Conservation (phyloP, 108 stramenopile genomes). For the Chaetoceros muelleri region DNA sequence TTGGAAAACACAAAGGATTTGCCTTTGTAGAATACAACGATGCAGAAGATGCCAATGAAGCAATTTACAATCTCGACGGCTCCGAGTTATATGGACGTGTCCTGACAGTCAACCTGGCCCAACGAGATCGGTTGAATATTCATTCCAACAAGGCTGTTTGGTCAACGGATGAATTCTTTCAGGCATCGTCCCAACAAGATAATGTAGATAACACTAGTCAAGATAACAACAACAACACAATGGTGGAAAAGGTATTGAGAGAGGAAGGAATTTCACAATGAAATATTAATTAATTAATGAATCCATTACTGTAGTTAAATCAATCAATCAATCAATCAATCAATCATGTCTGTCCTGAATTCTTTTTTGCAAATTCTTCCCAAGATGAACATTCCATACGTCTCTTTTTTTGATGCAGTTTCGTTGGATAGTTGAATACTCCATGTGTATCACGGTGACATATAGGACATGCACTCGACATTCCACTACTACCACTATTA, state of each 20-base stretch:
- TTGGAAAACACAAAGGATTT: slow-evolving; percentile 73
- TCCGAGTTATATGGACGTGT: slow-evolving; percentile 80
- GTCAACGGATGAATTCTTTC: slow-evolving; percentile 58
- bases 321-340: too few species aligned
- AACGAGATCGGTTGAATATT: slow-evolving; percentile 49
- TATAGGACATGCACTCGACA: slow-evolving; percentile 56
- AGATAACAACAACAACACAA: background rate
- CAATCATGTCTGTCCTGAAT: background rate
- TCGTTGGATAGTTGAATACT: slow-evolving; percentile 73
- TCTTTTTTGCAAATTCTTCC: slow-evolving; percentile 26
- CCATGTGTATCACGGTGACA: slow-evolving; percentile 88
- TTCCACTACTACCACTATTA: background rate
- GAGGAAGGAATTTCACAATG: too few species aligned
- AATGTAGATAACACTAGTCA: background rate
- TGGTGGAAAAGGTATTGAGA: too few species aligned
- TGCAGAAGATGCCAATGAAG: slow-evolving; percentile 79
- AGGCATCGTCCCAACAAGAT: too few species aligned
- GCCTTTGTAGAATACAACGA: slow-evolving; percentile 91
- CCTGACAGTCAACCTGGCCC: slow-evolving; percentile 77
- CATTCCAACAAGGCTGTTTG: slow-evolving; percentile 59
- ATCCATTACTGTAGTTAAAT: too few species aligned
- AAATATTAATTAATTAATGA: too few species aligned
- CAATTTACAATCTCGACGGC: slow-evolving; percentile 94
- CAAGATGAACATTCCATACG: slow-evolving; percentile 41
- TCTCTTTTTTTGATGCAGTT: slow-evolving; percentile 62